Base-by-base conservation (phyloP, 108 stramenopile genomes). In the Chaetoceros muelleri region DNA sequence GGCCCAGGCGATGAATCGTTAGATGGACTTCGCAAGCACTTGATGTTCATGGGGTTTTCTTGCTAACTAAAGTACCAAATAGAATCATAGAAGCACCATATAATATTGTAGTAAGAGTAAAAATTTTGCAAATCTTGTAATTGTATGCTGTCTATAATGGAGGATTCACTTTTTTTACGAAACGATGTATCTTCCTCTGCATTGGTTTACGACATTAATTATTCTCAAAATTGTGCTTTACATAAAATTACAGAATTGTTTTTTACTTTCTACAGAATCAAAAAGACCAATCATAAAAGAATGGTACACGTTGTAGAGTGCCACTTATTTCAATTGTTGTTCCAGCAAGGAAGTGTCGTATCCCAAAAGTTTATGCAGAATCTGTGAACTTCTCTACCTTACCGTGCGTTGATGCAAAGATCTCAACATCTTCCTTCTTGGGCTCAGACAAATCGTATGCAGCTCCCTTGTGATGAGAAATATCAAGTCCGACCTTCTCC, bases 401-500 rank as follows among this genome's bases (percentile, higher is more conserved):
- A 54, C 79, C 79, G 53, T 78, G 87, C 3, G 63, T 48, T 48
- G 81, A 78, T 19, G 74, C 64, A 16, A 71, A 71, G 44, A 82
- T 49, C 29, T 78, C 75, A 48, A 85, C 84, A 49, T 83, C 74
- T 18, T 67, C 61, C 28, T 74, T 72, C 13, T 74, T 76, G 55
- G 78, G 64, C 2, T 70, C 74, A 20, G 71, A 48, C 26, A 78
- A 52, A 44, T 90, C 84, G 56, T 89, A 90, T n/a, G 83, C 85
- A 58, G 79, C 55, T 56, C 88, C 87, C 73, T 82, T 81, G 61
- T 89, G 87, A 62, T 80, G 83, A 52, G 75, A 78, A 45, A 89
- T 79, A 61, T 89, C 87, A 69, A 85, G 75, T 54, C 87, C 87
- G 56, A 85, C 87, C 47, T 83, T 79, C 57, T 89, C 87, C 53